Base-by-base conservation (phyloP, 257 asterid genomes). In the Solanum pennellii region DNA sequence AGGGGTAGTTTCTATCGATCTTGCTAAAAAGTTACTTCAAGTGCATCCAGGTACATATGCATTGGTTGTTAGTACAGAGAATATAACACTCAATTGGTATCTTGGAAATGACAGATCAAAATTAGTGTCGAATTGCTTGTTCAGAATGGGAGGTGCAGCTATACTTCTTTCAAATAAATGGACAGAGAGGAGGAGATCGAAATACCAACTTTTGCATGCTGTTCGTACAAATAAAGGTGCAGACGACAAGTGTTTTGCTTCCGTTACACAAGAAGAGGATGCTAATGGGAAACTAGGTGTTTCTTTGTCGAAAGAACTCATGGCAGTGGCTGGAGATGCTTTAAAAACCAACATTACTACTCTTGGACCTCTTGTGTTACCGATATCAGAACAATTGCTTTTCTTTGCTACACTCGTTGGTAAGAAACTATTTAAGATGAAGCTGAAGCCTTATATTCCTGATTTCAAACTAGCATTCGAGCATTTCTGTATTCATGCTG, bases 301-400 rank as follows among this genome's bases (percentile, higher is more conserved):
- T 59, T 87, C 93, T 33, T 88, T 91, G 82, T 91, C 93, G 20
- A 91, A 88, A 80, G 93, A 91, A 14, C 91, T 91, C 31, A 91
- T 91, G 93, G 93, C 90, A 10, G 93, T 91, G n/a, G 93, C 93
- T 59, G 93, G 93, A 23, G 93, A 91, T 71, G 93, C 93, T 7
- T 84, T 91, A 66, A 91, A 91, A 88, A 86, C 93, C 6, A 89
- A 91, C 68, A 91, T 91, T 71, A 89, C 91, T 16, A 91, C 93
- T 14, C 89, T 91, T 13, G 93, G 92, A 23, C 93, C 93, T 25
- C 89, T 91, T 20, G 93, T 91, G 66, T 79, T 89, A 60, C 93
- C 93, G 74, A 86, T 88, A 88, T 86, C 91, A 5, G 93, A 91
- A 71, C 93, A 91, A 72, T 84, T 91, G 52, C 88, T 91, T 27